These are phyloP conservation scores for Dothideomycetes sp. DNA, from an alignment of 2,329 filamentous ascomycete genomes.

Conservation along the genomic window DNA sequence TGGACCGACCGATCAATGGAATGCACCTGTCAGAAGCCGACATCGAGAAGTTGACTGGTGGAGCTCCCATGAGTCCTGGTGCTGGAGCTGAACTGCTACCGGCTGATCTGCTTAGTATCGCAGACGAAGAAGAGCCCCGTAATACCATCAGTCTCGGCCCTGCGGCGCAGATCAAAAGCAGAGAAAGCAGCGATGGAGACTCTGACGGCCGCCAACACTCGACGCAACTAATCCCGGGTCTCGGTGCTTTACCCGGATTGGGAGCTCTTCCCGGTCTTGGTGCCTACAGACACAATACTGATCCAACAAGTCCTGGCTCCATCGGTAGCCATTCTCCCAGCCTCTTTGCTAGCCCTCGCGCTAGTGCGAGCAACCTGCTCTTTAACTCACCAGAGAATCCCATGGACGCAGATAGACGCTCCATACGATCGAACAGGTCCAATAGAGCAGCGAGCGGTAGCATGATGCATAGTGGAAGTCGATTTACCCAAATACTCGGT, in stretches of 20 bases:
- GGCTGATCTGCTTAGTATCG: slow-evolving; percentile 42
- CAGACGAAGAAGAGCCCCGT: slow-evolving; percentile 15
- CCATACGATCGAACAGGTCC: slow-evolving; percentile 39
- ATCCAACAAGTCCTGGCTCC: slow-evolving; percentile 32
- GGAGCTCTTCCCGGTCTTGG: slow-evolving; percentile 25
- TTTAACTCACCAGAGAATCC: slow-evolving; percentile 28
- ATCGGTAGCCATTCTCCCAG: slow-evolving; percentile 31
- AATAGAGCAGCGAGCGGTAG: slow-evolving; percentile 29
- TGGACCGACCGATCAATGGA: slow-evolving; percentile 29
- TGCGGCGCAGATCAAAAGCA: slow-evolving; percentile 4
- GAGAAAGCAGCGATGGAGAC: slow-evolving; percentile 18
- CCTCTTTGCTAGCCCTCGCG: slow-evolving; percentile 36
- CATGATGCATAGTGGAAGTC: slow-evolving; percentile 30
- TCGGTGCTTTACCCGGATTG: slow-evolving; percentile 27
- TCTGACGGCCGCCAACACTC: slow-evolving; percentile 10
- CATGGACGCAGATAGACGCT: slow-evolving; percentile 34
- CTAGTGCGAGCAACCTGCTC: slow-evolving; percentile 39
- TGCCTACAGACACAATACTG: slow-evolving; percentile 15
- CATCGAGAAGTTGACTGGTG: slow-evolving; percentile 47
- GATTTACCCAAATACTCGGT: slow-evolving; percentile 50
- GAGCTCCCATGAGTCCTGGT: slow-evolving; percentile 65
- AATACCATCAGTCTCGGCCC: slow-evolving; percentile 3
- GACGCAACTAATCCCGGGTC: slow-evolving; percentile 18
- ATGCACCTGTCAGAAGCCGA: slow-evolving; percentile 50
- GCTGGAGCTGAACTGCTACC: slow-evolving; percentile 60